These are phyloP conservation scores for Tephrocybe sp. DNA, from an alignment of 768 basidiomycete species.

Conservation along the genomic window DNA sequence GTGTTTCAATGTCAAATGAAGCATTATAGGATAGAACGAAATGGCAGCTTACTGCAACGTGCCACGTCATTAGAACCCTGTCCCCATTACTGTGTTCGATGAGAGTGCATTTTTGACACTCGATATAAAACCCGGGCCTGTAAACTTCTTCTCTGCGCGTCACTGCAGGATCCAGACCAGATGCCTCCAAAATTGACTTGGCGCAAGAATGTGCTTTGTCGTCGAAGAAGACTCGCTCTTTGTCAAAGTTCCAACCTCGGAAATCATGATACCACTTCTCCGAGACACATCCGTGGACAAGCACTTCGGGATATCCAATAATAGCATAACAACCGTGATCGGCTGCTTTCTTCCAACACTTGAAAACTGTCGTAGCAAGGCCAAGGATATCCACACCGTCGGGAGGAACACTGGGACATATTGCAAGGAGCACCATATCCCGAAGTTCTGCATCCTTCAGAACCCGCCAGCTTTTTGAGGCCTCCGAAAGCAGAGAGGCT, in stretches of 20 bases:
- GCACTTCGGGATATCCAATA: constrained; percentile 1
- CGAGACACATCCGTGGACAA: constrained; percentile 3
- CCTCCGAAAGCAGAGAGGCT: neutral
- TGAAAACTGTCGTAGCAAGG: constrained; percentile 5
- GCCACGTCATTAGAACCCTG: constrained; percentile 8
- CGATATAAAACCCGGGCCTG: neutral
- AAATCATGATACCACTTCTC: no score
- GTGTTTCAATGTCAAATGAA: no score
- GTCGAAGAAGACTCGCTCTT: neutral
- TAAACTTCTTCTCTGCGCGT: neutral
- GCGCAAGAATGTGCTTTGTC: neutral
- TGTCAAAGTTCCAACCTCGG: neutral
- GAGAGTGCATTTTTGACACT: constrained; percentile 3
- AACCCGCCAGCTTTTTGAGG: neutral
- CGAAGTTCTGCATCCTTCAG: neutral
- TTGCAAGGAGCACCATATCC: neutral
- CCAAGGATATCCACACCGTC: neutral
- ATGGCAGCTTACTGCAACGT: neutral
- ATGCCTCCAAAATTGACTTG: constrained; percentile 8
- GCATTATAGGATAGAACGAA: neutral
- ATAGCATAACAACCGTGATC: neutral
- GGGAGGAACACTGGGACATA: neutral
- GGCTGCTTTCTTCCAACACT: neutral
- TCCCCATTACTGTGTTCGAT: neutral
- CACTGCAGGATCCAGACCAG: constrained; percentile 2